Evolutionary conservation across 1,139 yeast genomes (phyloP).

Genomic region (Pneumocystis oryctolagi): DNA sequence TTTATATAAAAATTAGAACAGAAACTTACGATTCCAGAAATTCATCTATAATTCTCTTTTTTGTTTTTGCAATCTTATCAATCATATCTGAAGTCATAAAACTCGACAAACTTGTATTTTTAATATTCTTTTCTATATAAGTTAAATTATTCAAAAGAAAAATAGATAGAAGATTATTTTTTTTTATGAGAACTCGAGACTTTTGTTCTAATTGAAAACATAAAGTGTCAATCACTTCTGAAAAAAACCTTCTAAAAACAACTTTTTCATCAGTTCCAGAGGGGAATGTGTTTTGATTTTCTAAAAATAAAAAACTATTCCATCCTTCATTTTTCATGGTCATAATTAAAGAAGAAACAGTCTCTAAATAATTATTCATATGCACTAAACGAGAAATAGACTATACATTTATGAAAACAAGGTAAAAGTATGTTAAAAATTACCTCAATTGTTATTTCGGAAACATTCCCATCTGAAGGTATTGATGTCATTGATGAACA

Average conservation of each 20-base stretch:
- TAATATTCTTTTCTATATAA: neutral
- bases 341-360: slow-evolving; percentile 4
- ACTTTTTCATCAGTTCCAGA: neutral
- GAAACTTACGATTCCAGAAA: slow-evolving; percentile 36
- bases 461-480: slow-evolving; percentile 6
- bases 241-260: neutral
- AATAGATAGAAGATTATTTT: slow-evolving; percentile 3
- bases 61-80: neutral
- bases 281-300: neutral
- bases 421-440: neutral
- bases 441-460: slow-evolving; percentile 2
- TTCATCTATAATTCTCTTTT: neutral
- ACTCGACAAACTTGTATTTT: neutral
- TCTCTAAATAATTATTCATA: slow-evolving; percentile 5
- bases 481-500: slow-evolving; percentile 1
- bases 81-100: neutral
- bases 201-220: slow-evolving; percentile 7
- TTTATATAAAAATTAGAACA: slow-evolving; percentile 53
- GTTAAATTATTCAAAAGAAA: slow-evolving; percentile 9
- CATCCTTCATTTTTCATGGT: slow-evolving; percentile 11
- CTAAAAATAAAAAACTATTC: slow-evolving; percentile 4
- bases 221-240: slow-evolving; percentile 7
- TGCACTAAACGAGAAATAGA: slow-evolving; percentile 3
- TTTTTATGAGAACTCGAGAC: slow-evolving; percentile 5
- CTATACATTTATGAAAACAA: neutral